Evolutionary conservation across 1,139 yeast species (phyloP).

Genomic region (Candida labiduridarum): DNA sequence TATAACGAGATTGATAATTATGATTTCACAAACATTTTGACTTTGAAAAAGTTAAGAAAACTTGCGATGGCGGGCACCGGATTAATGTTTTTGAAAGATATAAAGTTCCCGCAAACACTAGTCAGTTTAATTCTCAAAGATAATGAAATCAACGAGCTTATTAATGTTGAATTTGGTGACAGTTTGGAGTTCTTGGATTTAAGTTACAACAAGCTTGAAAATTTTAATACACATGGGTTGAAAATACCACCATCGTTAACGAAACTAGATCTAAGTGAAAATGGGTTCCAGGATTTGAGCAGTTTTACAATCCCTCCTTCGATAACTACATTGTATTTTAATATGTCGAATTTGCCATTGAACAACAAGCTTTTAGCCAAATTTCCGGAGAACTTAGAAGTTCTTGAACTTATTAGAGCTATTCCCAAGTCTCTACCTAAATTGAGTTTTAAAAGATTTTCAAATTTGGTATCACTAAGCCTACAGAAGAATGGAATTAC

Average conservation of each 20-base stretch:
- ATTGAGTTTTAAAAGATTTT: neutral
- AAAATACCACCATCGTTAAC: slow-evolving; percentile 12
- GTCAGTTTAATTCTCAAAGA: slow-evolving; percentile 19
- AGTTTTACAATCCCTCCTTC: slow-evolving; percentile 55
- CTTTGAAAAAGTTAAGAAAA: slow-evolving; percentile 17
- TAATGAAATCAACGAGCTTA: slow-evolving; percentile 23
- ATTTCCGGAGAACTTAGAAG: slow-evolving; percentile 2
- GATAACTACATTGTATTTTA: slow-evolving; percentile 2
- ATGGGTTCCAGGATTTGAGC: slow-evolving; percentile 15
- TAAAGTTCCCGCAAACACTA: slow-evolving; percentile 21
- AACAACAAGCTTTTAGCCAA: slow-evolving; percentile 4
- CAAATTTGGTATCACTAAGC: neutral
- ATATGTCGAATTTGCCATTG: slow-evolving; percentile 2
- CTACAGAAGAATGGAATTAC: slow-evolving; percentile 4
- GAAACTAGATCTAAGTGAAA: slow-evolving; percentile 19
- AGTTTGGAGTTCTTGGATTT: slow-evolving; percentile 18
- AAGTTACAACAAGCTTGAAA: slow-evolving; percentile 17
- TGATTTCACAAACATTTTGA: slow-evolving; percentile 22
- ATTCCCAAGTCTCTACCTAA: slow-evolving; percentile 2
- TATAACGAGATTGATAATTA: slow-evolving; percentile 27
- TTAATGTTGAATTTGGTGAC: slow-evolving; percentile 18
- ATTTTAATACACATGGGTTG: slow-evolving; percentile 13
- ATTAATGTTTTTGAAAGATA: slow-evolving; percentile 20
- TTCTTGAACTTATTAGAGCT: neutral
- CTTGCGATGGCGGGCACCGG: slow-evolving; percentile 27